These are phyloP conservation scores for Telfairia occidentalis DNA, from an alignment of 331 rosid genomes.

Conservation along the genomic window DNA sequence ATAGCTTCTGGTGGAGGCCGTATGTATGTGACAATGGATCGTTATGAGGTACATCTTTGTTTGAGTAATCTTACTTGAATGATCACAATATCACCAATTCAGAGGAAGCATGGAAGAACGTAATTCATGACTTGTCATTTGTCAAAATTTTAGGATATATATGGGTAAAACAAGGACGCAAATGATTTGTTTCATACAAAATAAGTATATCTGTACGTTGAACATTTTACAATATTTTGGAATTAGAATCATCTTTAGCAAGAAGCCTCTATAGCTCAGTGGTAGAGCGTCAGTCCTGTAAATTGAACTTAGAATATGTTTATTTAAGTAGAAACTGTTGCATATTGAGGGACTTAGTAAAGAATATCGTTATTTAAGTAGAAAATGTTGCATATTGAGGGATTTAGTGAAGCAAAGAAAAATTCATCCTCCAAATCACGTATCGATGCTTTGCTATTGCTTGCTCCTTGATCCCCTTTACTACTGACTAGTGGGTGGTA, in stretches of 20 bases:
- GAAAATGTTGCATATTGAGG: background rate
- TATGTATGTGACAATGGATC: slow-evolving; percentile 93
- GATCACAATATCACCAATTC: background rate
- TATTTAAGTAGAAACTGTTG: background rate
- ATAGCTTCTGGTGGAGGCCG: slow-evolving; percentile 99
- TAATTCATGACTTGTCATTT: background rate
- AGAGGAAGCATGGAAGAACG: background rate
- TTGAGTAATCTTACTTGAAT: background rate
- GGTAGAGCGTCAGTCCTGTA: too few relatives aligned
- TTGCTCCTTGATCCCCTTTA: background rate
- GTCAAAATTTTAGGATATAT: background rate
- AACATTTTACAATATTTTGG: background rate
- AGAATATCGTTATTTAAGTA: background rate
- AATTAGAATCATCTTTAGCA: too few relatives aligned
- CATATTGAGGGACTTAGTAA: background rate
- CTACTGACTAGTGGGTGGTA: too few relatives aligned
- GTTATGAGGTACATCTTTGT: slow-evolving; percentile 69
- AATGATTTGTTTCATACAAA: background rate
- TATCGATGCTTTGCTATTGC: background rate
- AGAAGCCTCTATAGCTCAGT: too few relatives aligned
- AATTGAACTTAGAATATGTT: background rate
- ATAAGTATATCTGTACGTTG: background rate
- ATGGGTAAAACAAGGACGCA: background rate
- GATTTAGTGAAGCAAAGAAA: background rate
- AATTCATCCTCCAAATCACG: background rate